Conservation (phyloP, 2,329 filamentous ascomycete species). For the Diaporthe longicolla region DNA sequence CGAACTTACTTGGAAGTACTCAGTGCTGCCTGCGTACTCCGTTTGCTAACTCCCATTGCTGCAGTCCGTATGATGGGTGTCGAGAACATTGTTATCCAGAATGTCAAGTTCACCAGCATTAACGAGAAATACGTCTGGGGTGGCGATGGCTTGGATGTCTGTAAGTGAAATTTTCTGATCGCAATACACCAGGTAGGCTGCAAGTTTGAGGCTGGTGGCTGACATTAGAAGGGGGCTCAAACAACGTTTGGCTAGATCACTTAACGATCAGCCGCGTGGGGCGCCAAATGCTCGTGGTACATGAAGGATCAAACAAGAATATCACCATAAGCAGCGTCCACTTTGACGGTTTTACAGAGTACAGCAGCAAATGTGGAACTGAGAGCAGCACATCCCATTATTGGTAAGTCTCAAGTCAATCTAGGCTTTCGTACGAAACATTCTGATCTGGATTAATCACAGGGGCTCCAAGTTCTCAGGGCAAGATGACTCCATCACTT, state of each 20-base stretch:
- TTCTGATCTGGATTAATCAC: neutral
- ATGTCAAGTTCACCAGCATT: slow-evolving; percentile 67
- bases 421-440: neutral
- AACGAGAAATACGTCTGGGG: slow-evolving; percentile 72
- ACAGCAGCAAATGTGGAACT: neutral
- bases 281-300: slow-evolving; percentile 58
- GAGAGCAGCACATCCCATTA: slow-evolving; percentile 19
- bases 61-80: slow-evolving; percentile 60
- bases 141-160: slow-evolving; percentile 68
- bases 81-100: slow-evolving; percentile 73
- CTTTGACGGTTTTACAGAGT: slow-evolving; percentile 16
- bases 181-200: too few relatives aligned
- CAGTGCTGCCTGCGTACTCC: too few relatives aligned
- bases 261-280: slow-evolving; percentile 70
- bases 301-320: slow-evolving; percentile 12
- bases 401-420: neutral
- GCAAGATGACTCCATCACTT: slow-evolving; percentile 66
- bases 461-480: slow-evolving; percentile 50
- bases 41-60: too few relatives aligned
- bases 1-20: too few relatives aligned
- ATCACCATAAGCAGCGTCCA: slow-evolving; percentile 21
- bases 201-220: too few relatives aligned
- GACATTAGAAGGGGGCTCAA: slow-evolving; percentile 52
- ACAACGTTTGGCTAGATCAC: slow-evolving; percentile 66
- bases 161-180: too few relatives aligned